phyloP scores from a whole-genome alignment of 2,329 filamentous ascomycete genomes.

The Magnaporthiopsis poae region DNA sequence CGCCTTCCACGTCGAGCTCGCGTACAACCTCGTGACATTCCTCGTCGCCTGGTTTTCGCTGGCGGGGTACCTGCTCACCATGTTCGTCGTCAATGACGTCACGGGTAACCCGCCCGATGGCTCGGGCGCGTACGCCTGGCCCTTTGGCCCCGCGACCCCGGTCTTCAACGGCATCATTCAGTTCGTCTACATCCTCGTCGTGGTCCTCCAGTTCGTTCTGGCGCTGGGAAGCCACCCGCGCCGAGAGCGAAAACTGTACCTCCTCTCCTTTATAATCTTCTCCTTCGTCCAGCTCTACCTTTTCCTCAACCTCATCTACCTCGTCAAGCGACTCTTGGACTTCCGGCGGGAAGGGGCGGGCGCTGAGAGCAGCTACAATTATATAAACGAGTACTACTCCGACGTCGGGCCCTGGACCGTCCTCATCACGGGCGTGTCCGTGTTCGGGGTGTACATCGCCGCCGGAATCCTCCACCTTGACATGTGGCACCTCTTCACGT shows the following conservation, averaged over 20 bases:
- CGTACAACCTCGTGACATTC: constrained; percentile 87
- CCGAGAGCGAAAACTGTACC: constrained; percentile 78
- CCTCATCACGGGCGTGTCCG: constrained; percentile 55
- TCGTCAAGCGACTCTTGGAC: constrained; percentile 50
- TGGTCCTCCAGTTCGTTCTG: constrained; percentile 90
- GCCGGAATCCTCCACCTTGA: constrained; percentile 96
- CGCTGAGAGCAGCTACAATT: constrained; percentile 45
- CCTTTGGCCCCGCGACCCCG: constrained; percentile 79
- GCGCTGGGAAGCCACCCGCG: constrained; percentile 66
- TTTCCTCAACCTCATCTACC: constrained; percentile 72
- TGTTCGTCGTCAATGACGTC: constrained; percentile 94
- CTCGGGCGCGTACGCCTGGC: constrained; percentile 58
- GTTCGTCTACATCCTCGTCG: constrained; percentile 83
- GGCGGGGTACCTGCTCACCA: constrained; percentile 95
- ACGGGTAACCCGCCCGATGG: constrained; percentile 59
- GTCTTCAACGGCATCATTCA: constrained; percentile 85
- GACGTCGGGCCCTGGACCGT: constrained; percentile 42
- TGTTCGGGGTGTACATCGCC: constrained; percentile 92
- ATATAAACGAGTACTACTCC: too few relatives aligned
- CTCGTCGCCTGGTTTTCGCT: constrained; percentile 82
- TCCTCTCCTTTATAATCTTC: constrained; percentile 80
- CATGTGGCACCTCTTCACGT: constrained; percentile 99
- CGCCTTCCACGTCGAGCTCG: constrained; percentile 90
- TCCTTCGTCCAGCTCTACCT: constrained; percentile 74
- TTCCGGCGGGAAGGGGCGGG: too few relatives aligned